Evolutionary conservation across 352 stramenopile genomes (phyloP).

Genomic region (Globisporangium uncinulatum): DNA sequence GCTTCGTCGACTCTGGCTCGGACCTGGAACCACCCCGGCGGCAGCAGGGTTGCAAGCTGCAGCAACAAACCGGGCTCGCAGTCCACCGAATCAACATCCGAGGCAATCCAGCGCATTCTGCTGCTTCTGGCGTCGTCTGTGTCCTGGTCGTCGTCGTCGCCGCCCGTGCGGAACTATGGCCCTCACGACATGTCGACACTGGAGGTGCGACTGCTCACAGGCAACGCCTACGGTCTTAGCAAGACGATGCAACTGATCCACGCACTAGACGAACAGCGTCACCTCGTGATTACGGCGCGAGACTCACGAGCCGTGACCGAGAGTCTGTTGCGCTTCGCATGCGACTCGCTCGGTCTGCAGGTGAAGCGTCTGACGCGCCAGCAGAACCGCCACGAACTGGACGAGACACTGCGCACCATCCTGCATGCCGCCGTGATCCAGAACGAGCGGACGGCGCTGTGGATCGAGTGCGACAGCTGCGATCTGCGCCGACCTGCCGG

Average conservation of each 20-base stretch:
- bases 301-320: slow-evolving; percentile 11
- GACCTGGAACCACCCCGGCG: neutral
- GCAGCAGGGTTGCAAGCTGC: neutral
- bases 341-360: slow-evolving; percentile 31
- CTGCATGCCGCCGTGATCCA: slow-evolving; percentile 22
- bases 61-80: neutral
- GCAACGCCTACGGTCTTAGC: slow-evolving; percentile 26
- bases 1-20: slow-evolving; percentile 7
- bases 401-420: slow-evolving; percentile 10
- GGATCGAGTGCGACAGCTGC: slow-evolving; percentile 13
- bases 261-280: slow-evolving; percentile 21
- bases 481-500: neutral
- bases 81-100: neutral
- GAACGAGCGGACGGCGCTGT: slow-evolving; percentile 33
- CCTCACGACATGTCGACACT: slow-evolving; percentile 3
- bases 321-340: slow-evolving; percentile 30
- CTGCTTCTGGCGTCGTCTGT: slow-evolving; percentile 6
- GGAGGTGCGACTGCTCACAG: slow-evolving; percentile 19
- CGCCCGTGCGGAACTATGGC: neutral
- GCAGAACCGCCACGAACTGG: neutral
- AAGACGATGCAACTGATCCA: slow-evolving; percentile 33
- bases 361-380: slow-evolving; percentile 15
- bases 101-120: slow-evolving; percentile 8
- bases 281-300: slow-evolving; percentile 22
- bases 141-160: slow-evolving; percentile 5